These are phyloP conservation scores for Fusarium sublunatum DNA, from an alignment of 2,329 filamentous ascomycete species.

Conservation along the genomic window DNA sequence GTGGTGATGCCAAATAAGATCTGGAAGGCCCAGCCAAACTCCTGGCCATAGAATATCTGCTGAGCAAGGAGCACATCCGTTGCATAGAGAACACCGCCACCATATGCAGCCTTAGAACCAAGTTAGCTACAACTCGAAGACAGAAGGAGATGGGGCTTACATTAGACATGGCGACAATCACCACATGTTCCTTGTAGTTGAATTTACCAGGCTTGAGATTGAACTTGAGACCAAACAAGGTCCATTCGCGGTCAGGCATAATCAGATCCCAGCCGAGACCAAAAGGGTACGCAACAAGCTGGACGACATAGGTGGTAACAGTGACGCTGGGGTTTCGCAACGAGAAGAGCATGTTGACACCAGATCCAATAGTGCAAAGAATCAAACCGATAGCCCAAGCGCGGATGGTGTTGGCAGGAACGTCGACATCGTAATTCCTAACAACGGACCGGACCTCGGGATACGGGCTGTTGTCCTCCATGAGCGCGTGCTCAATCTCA, in stretches of 20 bases:
- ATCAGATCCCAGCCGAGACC: constrained; percentile 66
- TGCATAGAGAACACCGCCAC: constrained; percentile 67
- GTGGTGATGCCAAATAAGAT: constrained; percentile 65
- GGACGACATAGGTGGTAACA: constrained; percentile 71
- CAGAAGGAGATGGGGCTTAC: constrained; percentile 54
- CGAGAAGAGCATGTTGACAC: constrained; percentile 70
- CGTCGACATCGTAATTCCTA: constrained; percentile 71
- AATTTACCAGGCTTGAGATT: constrained; percentile 68
- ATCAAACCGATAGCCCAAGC: constrained; percentile 72
- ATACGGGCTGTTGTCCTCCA: constrained; percentile 75
- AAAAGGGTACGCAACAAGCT: constrained; percentile 70
- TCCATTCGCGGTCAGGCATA: constrained; percentile 64
- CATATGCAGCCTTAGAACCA: constrained; percentile 63
- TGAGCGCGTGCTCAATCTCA: constrained; percentile 66
- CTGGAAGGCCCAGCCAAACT: constrained; percentile 66
- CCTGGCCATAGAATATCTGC: constrained; percentile 67
- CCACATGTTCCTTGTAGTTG: constrained; percentile 71
- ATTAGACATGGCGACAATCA: constrained; percentile 73
- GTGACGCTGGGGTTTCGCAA: constrained; percentile 68
- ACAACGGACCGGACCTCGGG: constrained; percentile 75
- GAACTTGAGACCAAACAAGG: constrained; percentile 63
- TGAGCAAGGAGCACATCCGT: constrained; percentile 63
- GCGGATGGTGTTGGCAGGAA: constrained; percentile 72
- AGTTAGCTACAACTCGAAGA: constrained; percentile 30
- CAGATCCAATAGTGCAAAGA: constrained; percentile 71